Conservation (phyloP, 495 filamentous ascomycete species). For the Extremus antarcticus region DNA sequence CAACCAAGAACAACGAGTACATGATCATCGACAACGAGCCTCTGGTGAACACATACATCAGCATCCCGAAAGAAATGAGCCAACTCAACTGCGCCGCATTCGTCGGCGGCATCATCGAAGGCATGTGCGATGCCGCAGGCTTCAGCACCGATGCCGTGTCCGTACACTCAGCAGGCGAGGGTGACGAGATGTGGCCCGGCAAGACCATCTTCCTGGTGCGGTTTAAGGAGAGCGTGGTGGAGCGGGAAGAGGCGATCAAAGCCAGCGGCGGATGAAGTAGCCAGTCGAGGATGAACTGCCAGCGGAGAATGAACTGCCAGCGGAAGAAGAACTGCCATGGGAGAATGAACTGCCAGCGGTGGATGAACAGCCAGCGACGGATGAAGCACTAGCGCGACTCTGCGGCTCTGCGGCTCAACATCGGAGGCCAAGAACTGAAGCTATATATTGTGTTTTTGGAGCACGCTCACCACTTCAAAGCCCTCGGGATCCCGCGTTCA, state of each 20-base stretch:
- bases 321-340: no score
- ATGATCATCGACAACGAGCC: slow-evolving; percentile 98
- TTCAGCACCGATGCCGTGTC: slow-evolving; percentile 75
- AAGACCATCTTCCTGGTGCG: slow-evolving; percentile 92
- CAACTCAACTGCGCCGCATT: slow-evolving; percentile 94
- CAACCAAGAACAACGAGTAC: slow-evolving; percentile 79
- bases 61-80: slow-evolving; percentile 86
- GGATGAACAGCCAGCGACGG: slow-evolving; percentile 6
- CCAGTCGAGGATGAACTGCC: neutral
- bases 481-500: no score
- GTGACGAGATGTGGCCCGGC: slow-evolving; percentile 78
- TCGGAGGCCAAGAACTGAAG: neutral
- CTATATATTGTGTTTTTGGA: neutral
- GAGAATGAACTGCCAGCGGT: no score
- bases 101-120: slow-evolving; percentile 91
- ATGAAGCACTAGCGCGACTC: neutral
- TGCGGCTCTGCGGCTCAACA: neutral
- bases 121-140: slow-evolving; percentile 81
- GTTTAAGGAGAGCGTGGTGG: slow-evolving; percentile 78
- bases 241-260: slow-evolving; percentile 58
- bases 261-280: neutral
- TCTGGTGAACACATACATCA: slow-evolving; percentile 84
- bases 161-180: slow-evolving; percentile 74
- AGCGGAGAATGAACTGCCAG: no score
- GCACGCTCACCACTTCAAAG: neutral